Evolutionary conservation across 495 filamentous ascomycete genomes (phyloP).

Genomic region (Hypoxylon intermedium): DNA sequence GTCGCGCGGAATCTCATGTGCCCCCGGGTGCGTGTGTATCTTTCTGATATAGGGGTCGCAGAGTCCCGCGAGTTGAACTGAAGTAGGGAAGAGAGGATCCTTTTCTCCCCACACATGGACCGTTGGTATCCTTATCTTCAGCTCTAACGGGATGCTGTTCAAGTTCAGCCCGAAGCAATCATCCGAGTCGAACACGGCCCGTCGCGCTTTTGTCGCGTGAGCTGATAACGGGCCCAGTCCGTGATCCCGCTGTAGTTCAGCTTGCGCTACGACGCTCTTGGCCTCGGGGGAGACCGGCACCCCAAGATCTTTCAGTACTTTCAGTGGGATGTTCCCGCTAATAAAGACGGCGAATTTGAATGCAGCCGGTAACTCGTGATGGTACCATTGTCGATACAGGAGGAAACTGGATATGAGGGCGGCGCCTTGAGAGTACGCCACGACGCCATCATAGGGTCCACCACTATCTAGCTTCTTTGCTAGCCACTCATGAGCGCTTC

Average conservation of each 20-base stretch:
- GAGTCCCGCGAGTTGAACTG: constrained; percentile 62
- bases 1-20: constrained; percentile 61
- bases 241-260: constrained; percentile 36
- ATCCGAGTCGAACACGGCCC: constrained; percentile 41
- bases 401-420: constrained; percentile 57
- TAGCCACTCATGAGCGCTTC: constrained; percentile 55
- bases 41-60: constrained; percentile 57
- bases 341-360: constrained; percentile 69
- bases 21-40: constrained; percentile 61
- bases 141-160: constrained; percentile 47
- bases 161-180: constrained; percentile 63
- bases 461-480: constrained; percentile 52
- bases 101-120: constrained; percentile 67
- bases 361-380: constrained; percentile 45
- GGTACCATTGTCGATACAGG: constrained; percentile 48
- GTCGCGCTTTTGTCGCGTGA: constrained; percentile 27
- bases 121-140: constrained; percentile 63
- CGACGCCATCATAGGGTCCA: constrained; percentile 67
- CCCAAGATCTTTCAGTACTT: constrained; percentile 58
- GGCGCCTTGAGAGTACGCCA: constrained; percentile 68
- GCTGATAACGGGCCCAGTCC: constrained; percentile 43
- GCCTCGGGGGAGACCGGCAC: constrained; percentile 55
- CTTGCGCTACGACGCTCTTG: constrained; percentile 46
- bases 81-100: constrained; percentile 63
- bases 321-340: constrained; percentile 60